Evolutionary conservation across 495 filamentous ascomycete genomes (phyloP).

Genomic region (Lasiosphaeria ovina): DNA sequence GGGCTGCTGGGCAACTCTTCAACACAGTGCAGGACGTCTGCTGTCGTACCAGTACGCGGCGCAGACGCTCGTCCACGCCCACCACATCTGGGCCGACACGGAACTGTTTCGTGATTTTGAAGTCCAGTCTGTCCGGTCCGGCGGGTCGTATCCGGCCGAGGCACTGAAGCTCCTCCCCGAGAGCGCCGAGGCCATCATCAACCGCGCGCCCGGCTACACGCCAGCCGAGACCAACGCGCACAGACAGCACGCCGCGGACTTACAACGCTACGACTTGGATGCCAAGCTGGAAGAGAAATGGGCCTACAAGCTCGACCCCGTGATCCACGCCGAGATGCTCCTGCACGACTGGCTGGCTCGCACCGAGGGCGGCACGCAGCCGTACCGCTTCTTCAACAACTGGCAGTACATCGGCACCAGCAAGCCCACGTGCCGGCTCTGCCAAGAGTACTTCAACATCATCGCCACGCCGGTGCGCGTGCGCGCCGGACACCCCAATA

Average conservation of each 20-base stretch:
- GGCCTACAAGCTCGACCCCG: background rate
- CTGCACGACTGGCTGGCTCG: slow-evolving; percentile 17
- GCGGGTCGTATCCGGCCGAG: background rate
- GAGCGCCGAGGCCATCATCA: slow-evolving; percentile 8
- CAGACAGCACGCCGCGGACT: slow-evolving; percentile 8
- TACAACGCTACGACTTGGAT: slow-evolving; percentile 10
- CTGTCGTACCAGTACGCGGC: slow-evolving; percentile 15
- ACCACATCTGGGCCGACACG: slow-evolving; percentile 13
- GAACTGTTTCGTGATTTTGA: slow-evolving; percentile 13
- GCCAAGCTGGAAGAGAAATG: background rate
- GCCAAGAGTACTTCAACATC: slow-evolving; percentile 22
- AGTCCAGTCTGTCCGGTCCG: slow-evolving; percentile 7
- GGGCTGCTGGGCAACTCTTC: slow-evolving; percentile 12
- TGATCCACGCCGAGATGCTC: slow-evolving; percentile 20
- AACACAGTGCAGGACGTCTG: slow-evolving; percentile 13
- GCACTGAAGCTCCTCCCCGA: background rate
- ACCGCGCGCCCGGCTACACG: slow-evolving; percentile 5
- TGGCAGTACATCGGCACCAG: slow-evolving; percentile 28
- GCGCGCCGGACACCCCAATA: slow-evolving; percentile 8
- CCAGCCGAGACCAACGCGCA: background rate
- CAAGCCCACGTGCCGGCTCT: slow-evolving; percentile 27
- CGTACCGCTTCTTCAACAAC: slow-evolving; percentile 22
- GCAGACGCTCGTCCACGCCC: slow-evolving; percentile 5
- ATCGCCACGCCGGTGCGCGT: slow-evolving; percentile 7
- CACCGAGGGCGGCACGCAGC: slow-evolving; percentile 11